A percentile compares a stretch with the other conserved stretches of the same genome.
phyloP scores from a whole-genome alignment of 2,329 filamentous ascomycete species.

The Plenodomus lindquistii region DNA sequence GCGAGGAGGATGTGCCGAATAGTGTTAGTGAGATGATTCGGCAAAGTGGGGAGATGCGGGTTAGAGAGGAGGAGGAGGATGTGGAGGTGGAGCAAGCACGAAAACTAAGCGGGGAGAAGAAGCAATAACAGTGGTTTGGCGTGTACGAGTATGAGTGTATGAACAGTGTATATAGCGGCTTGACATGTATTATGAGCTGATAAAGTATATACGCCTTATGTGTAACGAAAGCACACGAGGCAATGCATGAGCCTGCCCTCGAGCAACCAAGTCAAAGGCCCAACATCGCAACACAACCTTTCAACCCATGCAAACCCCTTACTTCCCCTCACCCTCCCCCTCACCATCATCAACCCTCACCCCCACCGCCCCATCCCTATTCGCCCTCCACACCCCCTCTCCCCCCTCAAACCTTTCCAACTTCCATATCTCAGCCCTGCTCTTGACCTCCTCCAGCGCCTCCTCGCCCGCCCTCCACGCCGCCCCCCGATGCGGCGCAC shows the following conservation, averaged over 20 bases:
- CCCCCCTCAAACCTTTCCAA: constrained; percentile 81
- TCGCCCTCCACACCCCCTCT: constrained; percentile 83
- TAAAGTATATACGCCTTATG: too few species aligned
- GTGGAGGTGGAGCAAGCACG: background rate
- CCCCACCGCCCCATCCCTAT: constrained; percentile 71
- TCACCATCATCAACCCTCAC: constrained; percentile 47
- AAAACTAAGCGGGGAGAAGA: constrained; percentile 4
- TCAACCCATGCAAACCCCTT: background rate
- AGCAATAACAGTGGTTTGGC: constrained; percentile 13
- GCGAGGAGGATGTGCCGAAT: constrained; percentile 28
- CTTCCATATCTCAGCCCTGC: constrained; percentile 93
- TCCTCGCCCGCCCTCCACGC: constrained; percentile 90
- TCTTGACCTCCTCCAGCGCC: constrained; percentile 84
- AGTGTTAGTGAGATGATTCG: constrained; percentile 37
- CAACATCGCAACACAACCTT: background rate
- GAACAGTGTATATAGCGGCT: constrained; percentile 25
- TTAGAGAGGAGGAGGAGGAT: constrained; percentile 19
- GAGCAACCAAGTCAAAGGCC: background rate
- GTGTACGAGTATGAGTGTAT: constrained; percentile 23
- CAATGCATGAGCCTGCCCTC: background rate
- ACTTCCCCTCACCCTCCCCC: constrained; percentile 3
- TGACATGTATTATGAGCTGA: too few species aligned
- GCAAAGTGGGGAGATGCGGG: constrained; percentile 51
- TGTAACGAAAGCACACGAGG: too few species aligned
- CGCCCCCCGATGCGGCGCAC: constrained; percentile 77